Evolutionary conservation across 208 protist genomes (phyloP), one percentile per base, ranked within the genome.

Genomic region (Acanthamoeba triangularis): DNA sequence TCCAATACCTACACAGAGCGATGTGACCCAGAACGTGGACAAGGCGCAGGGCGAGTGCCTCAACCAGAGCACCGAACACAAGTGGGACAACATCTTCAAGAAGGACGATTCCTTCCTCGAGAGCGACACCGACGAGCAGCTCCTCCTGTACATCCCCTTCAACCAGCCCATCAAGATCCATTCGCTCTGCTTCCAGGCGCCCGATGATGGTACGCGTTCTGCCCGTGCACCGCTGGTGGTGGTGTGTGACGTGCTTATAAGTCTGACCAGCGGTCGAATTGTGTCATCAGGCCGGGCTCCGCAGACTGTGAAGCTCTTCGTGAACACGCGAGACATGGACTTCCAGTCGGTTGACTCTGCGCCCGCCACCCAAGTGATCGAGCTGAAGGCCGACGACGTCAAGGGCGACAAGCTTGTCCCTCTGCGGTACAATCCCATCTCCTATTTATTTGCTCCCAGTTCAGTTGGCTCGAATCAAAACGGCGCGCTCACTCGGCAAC

Each of bases 151-250:
- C 41, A 84, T 97, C 30, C 96, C 96, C 10, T 97, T 97, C 69
- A 96, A 87, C 30, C 95, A 97, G 93, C 95, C 91, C 16, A 67
- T 96, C 65, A 97, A 97, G 78, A 96, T 97, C 63, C 96, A 97
- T 76, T 96, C 96, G n/a, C 33, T 97, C 33, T 72, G 78, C 52
- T 87, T 96, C 33, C 35, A 72, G 41, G 90, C 95, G 20, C 95
- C 95, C 35, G 87, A 95, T 44, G 95, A 96, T 28, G 95, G 94
- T 95, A 82, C 23, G 47, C 25, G 4, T 14, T 37, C 13, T 25
- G 5, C 67, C 35, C 37, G 10, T 63, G 0, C 78, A 14, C 16
- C 7, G n/a, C 10, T 87, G 23, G 35, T 18, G n/a, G 20, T 74
- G n/a, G 5, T 69, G 6, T 93, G n/a, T 10, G 54, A 47, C 8